These are phyloP conservation scores for Gloeopeniophorella convolvens DNA, from an alignment of 768 basidiomycete genomes.

Conservation along the genomic window DNA sequence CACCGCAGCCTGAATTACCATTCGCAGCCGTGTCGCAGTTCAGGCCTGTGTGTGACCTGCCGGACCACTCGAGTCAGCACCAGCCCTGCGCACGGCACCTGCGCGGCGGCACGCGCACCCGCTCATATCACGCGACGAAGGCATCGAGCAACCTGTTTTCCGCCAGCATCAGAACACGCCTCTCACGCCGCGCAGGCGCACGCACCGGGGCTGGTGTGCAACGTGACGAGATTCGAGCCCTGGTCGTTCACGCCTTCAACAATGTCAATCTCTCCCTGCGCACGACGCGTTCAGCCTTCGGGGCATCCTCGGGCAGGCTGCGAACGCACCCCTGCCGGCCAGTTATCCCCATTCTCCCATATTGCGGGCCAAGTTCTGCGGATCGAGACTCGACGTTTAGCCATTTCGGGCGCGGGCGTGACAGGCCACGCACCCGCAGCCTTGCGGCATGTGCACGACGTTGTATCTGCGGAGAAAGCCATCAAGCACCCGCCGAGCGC, in stretches of 20 bases:
- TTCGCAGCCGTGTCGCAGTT: constrained; percentile 46
- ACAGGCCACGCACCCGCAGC: constrained; percentile 40
- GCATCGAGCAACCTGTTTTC: constrained; percentile 48
- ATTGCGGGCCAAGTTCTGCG: constrained; percentile 46
- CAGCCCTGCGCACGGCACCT: not conserved
- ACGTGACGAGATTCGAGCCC: constrained; percentile 42
- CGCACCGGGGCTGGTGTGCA: constrained; percentile 44
- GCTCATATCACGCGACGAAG: constrained; percentile 35
- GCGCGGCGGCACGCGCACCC: constrained; percentile 33
- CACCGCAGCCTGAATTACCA: constrained; percentile 53
- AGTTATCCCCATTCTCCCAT: constrained; percentile 45
- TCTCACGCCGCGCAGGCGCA: not conserved
- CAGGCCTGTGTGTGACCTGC: constrained; percentile 28
- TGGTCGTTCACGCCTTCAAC: constrained; percentile 54
- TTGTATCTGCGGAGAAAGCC: constrained; percentile 33
- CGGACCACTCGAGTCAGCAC: constrained; percentile 17
- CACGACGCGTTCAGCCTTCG: too few species aligned
- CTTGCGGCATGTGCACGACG: constrained; percentile 54
- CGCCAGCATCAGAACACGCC: not conserved
- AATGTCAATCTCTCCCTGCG: constrained; percentile 50
- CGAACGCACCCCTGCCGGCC: constrained; percentile 39
- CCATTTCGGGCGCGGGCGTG: constrained; percentile 7
- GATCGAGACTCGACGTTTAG: constrained; percentile 3
- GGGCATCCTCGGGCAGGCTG: not conserved
- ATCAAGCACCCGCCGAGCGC: constrained; percentile 11